These are phyloP conservation scores for Rubia peregrina DNA, from an alignment of 305 asterid species.

Conservation along the genomic window DNA sequence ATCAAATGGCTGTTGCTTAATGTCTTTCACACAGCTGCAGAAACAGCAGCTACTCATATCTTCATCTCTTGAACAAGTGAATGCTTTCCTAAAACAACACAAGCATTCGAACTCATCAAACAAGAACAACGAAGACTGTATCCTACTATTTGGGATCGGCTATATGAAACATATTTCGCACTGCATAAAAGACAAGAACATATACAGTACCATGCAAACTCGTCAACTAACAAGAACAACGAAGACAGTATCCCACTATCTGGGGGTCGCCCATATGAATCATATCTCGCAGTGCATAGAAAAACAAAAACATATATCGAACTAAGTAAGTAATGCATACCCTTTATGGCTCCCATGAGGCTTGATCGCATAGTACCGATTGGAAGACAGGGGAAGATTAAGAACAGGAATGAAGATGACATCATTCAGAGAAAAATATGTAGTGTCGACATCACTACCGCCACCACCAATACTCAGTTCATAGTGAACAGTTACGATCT, in stretches of 20 bases:
- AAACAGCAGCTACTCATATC: constrained; percentile 45
- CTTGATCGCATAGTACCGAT: constrained; percentile 48
- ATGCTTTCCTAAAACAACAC: constrained; percentile 40
- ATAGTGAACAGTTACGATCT: constrained; percentile 30
- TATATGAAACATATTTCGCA: too few species aligned
- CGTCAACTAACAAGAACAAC: not conserved
- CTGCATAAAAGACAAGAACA: not conserved
- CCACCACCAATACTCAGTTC: not conserved
- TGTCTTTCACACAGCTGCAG: constrained; percentile 36
- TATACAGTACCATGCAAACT: too few species aligned
- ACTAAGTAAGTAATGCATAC: not conserved
- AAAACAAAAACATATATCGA: not conserved
- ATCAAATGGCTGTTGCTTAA: constrained; percentile 50
- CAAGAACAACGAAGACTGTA: not conserved
- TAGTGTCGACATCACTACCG: not conserved
- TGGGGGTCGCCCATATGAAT: too few species aligned
- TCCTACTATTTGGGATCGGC: too few species aligned
- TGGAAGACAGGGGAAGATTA: constrained; percentile 45
- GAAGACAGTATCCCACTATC: too few species aligned
- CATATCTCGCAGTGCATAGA: too few species aligned
- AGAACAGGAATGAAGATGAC: constrained; percentile 47
- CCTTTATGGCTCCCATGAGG: constrained; percentile 36
- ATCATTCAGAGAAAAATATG: not conserved
- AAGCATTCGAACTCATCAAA: not conserved
- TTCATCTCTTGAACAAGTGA: constrained; percentile 55